These are phyloP conservation scores for Cordyceps fumosorosea DNA, from an alignment of 2,329 filamentous ascomycete species.

Conservation along the genomic window DNA sequence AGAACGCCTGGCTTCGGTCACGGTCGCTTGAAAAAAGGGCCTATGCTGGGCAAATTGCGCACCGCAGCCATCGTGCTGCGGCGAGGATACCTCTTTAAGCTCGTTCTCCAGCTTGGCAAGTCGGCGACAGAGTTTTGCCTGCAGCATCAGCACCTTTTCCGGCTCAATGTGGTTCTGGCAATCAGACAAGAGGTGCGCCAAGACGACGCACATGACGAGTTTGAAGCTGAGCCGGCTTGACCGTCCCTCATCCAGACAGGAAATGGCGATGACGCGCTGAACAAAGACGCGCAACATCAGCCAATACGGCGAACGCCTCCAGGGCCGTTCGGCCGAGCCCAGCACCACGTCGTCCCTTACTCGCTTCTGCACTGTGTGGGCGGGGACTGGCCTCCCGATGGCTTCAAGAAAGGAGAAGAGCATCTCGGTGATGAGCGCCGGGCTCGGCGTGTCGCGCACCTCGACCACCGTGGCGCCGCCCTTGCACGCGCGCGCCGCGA, in stretches of 20 bases:
- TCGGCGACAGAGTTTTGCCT: conserved; percentile 48
- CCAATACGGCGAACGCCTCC: conserved; percentile 58
- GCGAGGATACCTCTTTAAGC: too few relatives aligned
- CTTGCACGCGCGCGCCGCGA: conserved; percentile 47
- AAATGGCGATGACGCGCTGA: conserved; percentile 41
- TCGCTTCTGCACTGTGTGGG: conserved; percentile 44
- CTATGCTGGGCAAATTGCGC: neutral
- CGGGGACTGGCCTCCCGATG: conserved; percentile 34
- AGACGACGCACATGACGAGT: conserved; percentile 42
- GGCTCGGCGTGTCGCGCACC: conserved; percentile 49
- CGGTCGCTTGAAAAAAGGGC: neutral
- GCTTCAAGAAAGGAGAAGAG: conserved; percentile 54
- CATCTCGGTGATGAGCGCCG: conserved; percentile 51
- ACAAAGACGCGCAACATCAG: conserved; percentile 53
- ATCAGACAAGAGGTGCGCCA: conserved; percentile 41
- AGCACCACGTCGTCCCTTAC: conserved; percentile 58
- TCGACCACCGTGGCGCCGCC: conserved; percentile 43
- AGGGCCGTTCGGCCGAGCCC: conserved; percentile 42
- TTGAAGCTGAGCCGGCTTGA: conserved; percentile 49
- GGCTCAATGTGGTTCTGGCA: conserved; percentile 14
- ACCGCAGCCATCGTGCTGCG: too few relatives aligned
- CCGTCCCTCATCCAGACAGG: conserved; percentile 22
- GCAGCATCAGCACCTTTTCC: conserved; percentile 18
- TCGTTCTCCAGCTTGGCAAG: conserved; percentile 53
- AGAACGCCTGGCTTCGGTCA: too few relatives aligned